Conservation (phyloP, 1,284 basidiomycete genomes). For the Austroboletus olivaceoglutinosus region DNA sequence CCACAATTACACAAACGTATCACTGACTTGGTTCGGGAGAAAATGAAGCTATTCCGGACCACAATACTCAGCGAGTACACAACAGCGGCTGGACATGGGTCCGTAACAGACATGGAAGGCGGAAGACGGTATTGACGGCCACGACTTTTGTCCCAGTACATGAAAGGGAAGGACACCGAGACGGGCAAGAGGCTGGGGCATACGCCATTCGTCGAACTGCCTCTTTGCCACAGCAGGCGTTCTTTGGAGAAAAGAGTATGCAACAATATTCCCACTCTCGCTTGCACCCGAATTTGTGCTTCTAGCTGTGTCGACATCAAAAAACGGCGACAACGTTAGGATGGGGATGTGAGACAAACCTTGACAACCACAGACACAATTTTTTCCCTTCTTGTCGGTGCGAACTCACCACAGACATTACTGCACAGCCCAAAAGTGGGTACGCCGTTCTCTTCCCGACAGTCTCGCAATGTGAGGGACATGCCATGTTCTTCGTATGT, state of each 20-base stretch:
- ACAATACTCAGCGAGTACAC: slow-evolving; percentile 47
- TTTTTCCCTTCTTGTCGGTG: slow-evolving; percentile 39
- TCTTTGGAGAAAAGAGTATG: slow-evolving; percentile 37
- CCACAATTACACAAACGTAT: slow-evolving; percentile 3
- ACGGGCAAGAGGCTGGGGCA: slow-evolving; percentile 53
- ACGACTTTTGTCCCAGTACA: slow-evolving; percentile 37
- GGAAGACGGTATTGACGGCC: slow-evolving; percentile 41
- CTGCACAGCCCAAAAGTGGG: slow-evolving; percentile 35
- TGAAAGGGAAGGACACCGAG: slow-evolving; percentile 44
- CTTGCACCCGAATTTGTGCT: slow-evolving; percentile 48
- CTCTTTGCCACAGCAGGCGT: slow-evolving; percentile 44
- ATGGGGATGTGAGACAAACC: slow-evolving; percentile 33
- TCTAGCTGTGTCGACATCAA: slow-evolving; percentile 42
- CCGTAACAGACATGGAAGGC: slow-evolving; percentile 46
- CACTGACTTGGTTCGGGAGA: slow-evolving; percentile 24
- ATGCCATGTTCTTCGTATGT: slow-evolving; percentile 31
- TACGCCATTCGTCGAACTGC: slow-evolving; percentile 11
- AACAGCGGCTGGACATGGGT: slow-evolving; percentile 35
- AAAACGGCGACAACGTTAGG: neutral
- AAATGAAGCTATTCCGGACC: slow-evolving; percentile 40
- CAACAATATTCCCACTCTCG: slow-evolving; percentile 33
- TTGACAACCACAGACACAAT: slow-evolving; percentile 44
- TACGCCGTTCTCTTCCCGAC: slow-evolving; percentile 32
- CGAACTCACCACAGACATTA: slow-evolving; percentile 38
- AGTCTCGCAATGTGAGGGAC: slow-evolving; percentile 29